A percentile compares a stretch with the other conserved stretches of the same genome.
phyloP scores from a whole-genome alignment of 169 alveolate species.

The Eimeria acervulina region DNA sequence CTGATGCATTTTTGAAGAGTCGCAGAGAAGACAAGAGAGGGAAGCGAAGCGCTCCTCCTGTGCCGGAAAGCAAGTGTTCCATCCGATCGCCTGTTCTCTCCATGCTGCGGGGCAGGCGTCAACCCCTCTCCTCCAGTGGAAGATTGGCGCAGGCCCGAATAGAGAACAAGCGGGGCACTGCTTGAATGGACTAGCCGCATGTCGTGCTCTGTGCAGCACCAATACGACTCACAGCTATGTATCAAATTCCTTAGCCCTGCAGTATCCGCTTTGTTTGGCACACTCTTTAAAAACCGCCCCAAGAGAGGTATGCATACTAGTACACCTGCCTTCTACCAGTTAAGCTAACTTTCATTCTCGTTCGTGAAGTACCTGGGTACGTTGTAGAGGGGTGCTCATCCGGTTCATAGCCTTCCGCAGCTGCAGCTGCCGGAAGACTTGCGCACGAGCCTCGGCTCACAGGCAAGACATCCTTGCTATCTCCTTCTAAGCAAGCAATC shows the following conservation, averaged over 20 bases:
- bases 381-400: not conserved
- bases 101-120: not conserved
- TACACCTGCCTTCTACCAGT: not conserved
- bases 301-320: not conserved
- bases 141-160: constrained; percentile 23
- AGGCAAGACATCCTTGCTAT: not conserved
- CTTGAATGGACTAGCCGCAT: constrained; percentile 25
- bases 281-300: not conserved
- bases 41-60: constrained; percentile 59
- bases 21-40: constrained; percentile 82
- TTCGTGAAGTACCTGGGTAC: constrained; percentile 10
- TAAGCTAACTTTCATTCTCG: not conserved
- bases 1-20: constrained; percentile 77
- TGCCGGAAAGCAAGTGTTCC: not conserved
- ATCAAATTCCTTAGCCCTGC: not conserved
- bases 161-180: constrained; percentile 59
- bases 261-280: not conserved
- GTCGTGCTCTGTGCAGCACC: constrained; percentile 27
- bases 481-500: not conserved
- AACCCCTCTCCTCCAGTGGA: constrained; percentile 35
- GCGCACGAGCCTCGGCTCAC: not conserved
- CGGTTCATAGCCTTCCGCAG: not conserved
- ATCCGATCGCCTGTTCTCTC: not conserved
- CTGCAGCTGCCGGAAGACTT: not conserved
- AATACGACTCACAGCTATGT: not conserved